Conservation (phyloP, 2,329 filamentous ascomycete genomes). For the Ophiosphaerella korrae region DNA sequence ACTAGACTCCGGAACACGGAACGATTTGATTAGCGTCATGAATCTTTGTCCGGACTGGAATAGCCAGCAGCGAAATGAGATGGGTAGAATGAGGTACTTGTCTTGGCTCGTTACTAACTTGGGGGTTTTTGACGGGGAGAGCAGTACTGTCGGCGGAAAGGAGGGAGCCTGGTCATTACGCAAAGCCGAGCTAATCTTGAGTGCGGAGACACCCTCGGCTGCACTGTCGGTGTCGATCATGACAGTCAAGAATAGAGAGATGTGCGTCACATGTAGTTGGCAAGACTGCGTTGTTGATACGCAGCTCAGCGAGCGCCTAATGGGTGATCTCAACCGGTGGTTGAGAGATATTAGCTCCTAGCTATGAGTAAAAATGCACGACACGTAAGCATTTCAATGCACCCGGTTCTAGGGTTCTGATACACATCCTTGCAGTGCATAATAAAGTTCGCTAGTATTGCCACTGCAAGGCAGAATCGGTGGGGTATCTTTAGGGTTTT, state of each 20-base stretch:
- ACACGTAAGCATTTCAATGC: no score
- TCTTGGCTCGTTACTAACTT: constrained; percentile 24
- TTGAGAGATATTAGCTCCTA: constrained; percentile 14
- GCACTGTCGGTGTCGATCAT: constrained; percentile 16
- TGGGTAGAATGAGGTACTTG: constrained; percentile 9
- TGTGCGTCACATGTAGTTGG: constrained; percentile 14
- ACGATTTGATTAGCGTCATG: constrained; percentile 10
- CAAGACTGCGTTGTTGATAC: constrained; percentile 12
- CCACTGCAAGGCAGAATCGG: no score
- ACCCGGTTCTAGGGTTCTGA: no score
- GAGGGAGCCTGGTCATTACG: constrained; percentile 14
- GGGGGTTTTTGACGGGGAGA: constrained; percentile 16
- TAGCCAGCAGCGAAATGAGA: constrained; percentile 10
- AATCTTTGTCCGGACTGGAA: constrained; percentile 11
- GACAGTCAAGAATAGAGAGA: constrained; percentile 18
- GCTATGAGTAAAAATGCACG: no score
- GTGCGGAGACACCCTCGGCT: constrained; percentile 18
- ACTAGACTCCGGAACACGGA: constrained; percentile 4
- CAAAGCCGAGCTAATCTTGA: constrained; percentile 14
- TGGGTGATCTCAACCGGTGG: constrained; percentile 16
- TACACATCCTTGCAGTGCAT: no score
- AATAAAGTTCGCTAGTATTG: no score
- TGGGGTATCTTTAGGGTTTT: no score
- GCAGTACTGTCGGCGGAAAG: background rate
- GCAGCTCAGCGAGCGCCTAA: constrained; percentile 14